Base-by-base conservation (phyloP, 768 basidiomycete species). In the Leccinum obscurum region DNA sequence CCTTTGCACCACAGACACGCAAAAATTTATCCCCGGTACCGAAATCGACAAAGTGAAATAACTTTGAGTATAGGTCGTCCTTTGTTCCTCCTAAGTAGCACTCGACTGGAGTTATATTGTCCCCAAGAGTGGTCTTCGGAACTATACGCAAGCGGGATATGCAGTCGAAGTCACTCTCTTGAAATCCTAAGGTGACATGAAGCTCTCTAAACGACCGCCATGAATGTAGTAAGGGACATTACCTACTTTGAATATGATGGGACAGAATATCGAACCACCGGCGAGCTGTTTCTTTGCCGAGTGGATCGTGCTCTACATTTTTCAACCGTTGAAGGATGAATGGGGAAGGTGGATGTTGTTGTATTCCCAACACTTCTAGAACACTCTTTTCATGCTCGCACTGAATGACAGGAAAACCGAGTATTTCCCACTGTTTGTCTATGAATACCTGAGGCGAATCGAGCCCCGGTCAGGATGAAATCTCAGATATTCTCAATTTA, bases 41-140 rank as follows among this genome's bases (percentile, higher is more conserved):
- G 72, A 95, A 96, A 69, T 95, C 86, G 54, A 98, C 85, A 66
- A 94, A 96, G 24, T 83, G 81, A 70, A 97, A 95, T 1, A 95
- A 77, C 61, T 88, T 86, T 2, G 87, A 87, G 68, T 90, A 88
- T 32, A 92, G 84, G n/a, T 81, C 78, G 24, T 81, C 78, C 24
- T 78, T 75, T 9, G 77, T 72, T 32, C 77, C 75, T 6, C 80
- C 82, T 61, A 93, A 80, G 68, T 87, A 92, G 63, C 90, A 92
- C 58, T 87, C 85, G 8, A 67, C 77, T 4, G 89, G 89, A 26
- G 81, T 72, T n/a, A 88, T 77, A 57, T 70, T 68, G 13, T 60
- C 46, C 6, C 70, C 64, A 46, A 57, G 63, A 15, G 65, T 73
- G 55, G 68, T 72, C 3, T 82, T 75, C 1, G 93, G 93, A 10